Base-by-base conservation (phyloP, 1,284 basidiomycete genomes). In the Cryptococcus maquisensis region DNA sequence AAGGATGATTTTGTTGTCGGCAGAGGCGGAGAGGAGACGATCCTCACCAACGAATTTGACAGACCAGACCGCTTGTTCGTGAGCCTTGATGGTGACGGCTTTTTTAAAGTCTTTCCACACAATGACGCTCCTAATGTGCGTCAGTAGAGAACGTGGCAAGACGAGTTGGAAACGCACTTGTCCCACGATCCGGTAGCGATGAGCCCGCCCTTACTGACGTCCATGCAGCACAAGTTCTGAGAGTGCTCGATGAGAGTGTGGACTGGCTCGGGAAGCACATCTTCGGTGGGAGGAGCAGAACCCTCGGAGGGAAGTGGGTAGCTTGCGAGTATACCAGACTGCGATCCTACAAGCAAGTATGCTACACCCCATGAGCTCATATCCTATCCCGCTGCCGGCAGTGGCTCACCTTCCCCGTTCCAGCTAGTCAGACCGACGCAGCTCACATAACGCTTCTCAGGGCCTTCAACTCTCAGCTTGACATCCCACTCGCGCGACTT, bases 161-260 rank as follows among this genome's bases (percentile, higher is more conserved):
- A 28, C 28, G 28, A 21, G 3, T n/a, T 32, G 24, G 21, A 44
- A 21, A 75, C 86, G 75, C 68, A 92, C 91, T 82, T 87, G 77
- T 98, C 96, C 95, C 95, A 98, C 56, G 91, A 95, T 20, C 95
- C 95, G n/a, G 91, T 94, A 53, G 95, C 84, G 57, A 95, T 84
- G 54, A 83, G 80, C 6, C 89, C 88, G 52, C 81, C 80, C 12
- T 82, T 72, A 20, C 83, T 82, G 5, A 84, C 82, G 68, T 90
- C 82, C 57, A 99, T 79, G 24, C 91, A 82, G 74, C 95, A 98
- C 15, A 98, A 83, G 68, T 98, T 98, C 51, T 87, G 86, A 6
- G 83, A 82, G 74, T 99, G 96, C 35, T 94, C 96, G 47, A 92
- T 71, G 24, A 94, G 81, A n/a, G 84, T 83, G 75, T 85, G 89